Conservation (phyloP, 2,329 filamentous ascomycete genomes). For the Colletotrichum orchidophilum region DNA sequence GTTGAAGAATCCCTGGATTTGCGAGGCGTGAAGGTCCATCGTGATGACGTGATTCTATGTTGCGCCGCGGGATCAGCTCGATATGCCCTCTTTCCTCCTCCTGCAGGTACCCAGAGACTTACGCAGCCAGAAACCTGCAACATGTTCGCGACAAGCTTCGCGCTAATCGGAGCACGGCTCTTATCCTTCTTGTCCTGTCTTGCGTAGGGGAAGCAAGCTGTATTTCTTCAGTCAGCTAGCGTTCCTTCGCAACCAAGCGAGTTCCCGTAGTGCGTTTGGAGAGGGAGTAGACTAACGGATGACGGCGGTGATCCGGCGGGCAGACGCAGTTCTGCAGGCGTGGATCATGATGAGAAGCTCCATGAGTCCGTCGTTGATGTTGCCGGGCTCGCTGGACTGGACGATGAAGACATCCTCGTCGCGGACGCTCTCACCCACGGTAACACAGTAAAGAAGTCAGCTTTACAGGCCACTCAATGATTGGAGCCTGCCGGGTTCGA, state of each 20-base stretch:
- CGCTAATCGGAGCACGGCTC: conserved; percentile 86
- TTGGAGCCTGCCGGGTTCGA: not conserved
- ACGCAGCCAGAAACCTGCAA: conserved; percentile 82
- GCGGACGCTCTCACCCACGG: conserved; percentile 87
- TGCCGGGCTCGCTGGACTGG: conserved; percentile 86
- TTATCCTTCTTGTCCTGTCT: conserved; percentile 91
- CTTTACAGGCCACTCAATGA: conserved; percentile 11
- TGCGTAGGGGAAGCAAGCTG: conserved; percentile 88
- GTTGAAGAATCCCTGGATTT: conserved; percentile 92
- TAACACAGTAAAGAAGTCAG: conserved; percentile 64
- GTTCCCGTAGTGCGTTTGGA: not conserved
- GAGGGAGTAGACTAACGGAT: conserved; percentile 50
- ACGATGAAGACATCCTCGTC: conserved; percentile 87
- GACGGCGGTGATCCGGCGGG: conserved; percentile 86
- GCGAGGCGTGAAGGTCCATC: conserved; percentile 87
- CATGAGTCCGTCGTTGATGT: conserved; percentile 94
- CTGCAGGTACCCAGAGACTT: not conserved
- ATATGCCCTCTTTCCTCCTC: not conserved
- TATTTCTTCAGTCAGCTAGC: not conserved
- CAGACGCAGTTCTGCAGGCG: conserved; percentile 70
- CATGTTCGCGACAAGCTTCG: conserved; percentile 92
- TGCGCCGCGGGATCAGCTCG: not conserved
- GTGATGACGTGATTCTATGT: conserved; percentile 69
- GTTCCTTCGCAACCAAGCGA: not conserved
- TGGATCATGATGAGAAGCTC: conserved; percentile 94